Conservation (phyloP, 352 stramenopile genomes). For the Thraustochytrium sp. region DNA sequence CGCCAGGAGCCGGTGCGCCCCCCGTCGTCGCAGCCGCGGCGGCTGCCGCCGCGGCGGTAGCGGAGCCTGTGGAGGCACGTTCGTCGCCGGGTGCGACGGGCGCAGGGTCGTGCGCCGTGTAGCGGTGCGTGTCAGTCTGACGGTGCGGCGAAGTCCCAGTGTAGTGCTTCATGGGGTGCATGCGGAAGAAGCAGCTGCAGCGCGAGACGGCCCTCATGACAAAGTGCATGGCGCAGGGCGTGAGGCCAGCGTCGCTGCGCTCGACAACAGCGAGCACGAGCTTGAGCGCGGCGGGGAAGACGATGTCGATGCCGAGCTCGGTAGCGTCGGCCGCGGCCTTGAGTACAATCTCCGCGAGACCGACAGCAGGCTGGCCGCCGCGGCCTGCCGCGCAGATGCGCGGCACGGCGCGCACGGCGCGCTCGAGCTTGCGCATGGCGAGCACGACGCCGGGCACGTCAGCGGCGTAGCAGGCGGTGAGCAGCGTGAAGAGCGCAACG, state of each 20-base stretch:
- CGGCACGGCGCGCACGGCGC: background rate
- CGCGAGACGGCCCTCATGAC: background rate
- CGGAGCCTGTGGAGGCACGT: background rate
- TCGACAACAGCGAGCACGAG: conserved; percentile 6
- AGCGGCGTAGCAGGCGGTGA: background rate
- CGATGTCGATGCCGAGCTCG: background rate
- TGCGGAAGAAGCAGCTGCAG: conserved; percentile 11
- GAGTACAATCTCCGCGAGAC: background rate
- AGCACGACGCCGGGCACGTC: background rate
- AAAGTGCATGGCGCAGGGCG: conserved; percentile 6
- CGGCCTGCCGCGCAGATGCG: background rate
- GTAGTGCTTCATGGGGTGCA: conserved; percentile 27
- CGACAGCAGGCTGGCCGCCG: no score
- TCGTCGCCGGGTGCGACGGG: no score
- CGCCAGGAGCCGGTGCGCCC: background rate
- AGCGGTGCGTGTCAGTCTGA: background rate
- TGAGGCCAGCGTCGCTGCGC: background rate
- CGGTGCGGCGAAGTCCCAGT: background rate
- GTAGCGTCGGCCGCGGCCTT: conserved; percentile 10
- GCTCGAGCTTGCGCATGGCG: background rate
- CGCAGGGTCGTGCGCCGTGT: background rate
- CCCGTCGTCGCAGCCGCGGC: background rate
- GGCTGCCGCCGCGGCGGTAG: background rate
- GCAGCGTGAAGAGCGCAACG: background rate
- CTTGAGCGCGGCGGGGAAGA: conserved; percentile 29